Evolutionary conservation across 371 early-diverging fungal genomes (phyloP), one percentile per base, ranked within the genome.

Genomic region (Circinella umbellata): DNA sequence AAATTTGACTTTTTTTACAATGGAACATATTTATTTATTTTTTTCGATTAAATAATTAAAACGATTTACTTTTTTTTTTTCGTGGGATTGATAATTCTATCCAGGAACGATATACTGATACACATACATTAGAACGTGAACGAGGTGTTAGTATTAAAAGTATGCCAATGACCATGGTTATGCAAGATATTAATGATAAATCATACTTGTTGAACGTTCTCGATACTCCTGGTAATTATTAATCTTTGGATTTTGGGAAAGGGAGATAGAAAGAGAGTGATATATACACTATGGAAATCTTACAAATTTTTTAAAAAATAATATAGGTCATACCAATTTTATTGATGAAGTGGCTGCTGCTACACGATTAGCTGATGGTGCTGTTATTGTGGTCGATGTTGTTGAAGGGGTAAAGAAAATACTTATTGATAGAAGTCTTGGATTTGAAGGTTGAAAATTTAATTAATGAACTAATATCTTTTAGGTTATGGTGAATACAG

Each of bases 351-450:
- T 95, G 0, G 88, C 92, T 7, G 96, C 95, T 61, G 93, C 94
- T 48, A 76, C 95, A 63, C 87, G 96, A 42, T 76, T 99, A 60
- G 89, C 91, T 20, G 99, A 99, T 80, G 99, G 99, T 71, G 94
- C 91, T 10, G 93, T 94, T n/a, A 75, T 99, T 42, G 90, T 98
- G 0, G 98, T 99, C 8, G 99, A 99, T 81, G 97, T 93, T 1
- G 88, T 98, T 10, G 99, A 99, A 74, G 99, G 99, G 48, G 96
- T 95, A 71, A 62, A 9, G 9, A 18, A 55, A 9, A 63, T 10
- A 68, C 27, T 35, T 17, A 11, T 15, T 69, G 62, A 55, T 11
- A 8, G 49, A 15, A 49, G 49, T 4, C 5, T 15, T 4, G 14
- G 4, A 49, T 15, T 9, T 11, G 49, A 49, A 8, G 13, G n/a